Evolutionary conservation across 768 basidiomycete species (phyloP), one percentile per base, ranked within the genome.

Genomic region (Tricholoma sp.): DNA sequence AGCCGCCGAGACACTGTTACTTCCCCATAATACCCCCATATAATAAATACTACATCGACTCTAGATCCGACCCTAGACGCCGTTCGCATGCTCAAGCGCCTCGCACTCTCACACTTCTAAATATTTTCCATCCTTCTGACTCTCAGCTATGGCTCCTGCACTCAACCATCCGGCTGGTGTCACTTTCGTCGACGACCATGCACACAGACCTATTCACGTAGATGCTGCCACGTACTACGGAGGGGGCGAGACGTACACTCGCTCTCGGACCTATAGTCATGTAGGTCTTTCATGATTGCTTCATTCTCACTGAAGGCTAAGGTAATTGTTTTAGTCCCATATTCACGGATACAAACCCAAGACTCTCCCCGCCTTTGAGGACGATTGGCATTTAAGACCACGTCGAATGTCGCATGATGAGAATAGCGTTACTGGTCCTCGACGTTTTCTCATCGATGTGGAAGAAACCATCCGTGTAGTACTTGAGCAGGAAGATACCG

Each of bases 391-490:
- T 67, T 72, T 74, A 50, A 79, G 90, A 31, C 77, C 86, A 51
- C 81, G 94, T 48, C 81, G 94, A 53, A 78, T 97, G 77, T 95
- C 93, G 17, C 94, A 97, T 67, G 94, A 98, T 68, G 94, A 96
- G 74, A 90, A 92, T 73, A 84, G 85, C 52, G 80, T 84, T 13
- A 78, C 86, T 0, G 86, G 81, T 0, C 91, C 94, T 3, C 79
- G 95, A 42, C 87, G 94, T 39, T 98, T 96, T 75, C 80, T 98
- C 51, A 93, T 98, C 56, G 96, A 98, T 66, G 96, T 98, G 13
- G 96, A 98, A 65, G 96, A 98, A 72, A 99, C 96, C 32, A 94
- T 99, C 65, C 87, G 95, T 34, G 85, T 97, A 55, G 86, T 98
- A 9, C 85, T 99, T 29, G 94, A 97, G 72, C 96, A 98, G 69